Conservation (phyloP, 768 basidiomycete genomes). For the Boletus barrowsii region DNA sequence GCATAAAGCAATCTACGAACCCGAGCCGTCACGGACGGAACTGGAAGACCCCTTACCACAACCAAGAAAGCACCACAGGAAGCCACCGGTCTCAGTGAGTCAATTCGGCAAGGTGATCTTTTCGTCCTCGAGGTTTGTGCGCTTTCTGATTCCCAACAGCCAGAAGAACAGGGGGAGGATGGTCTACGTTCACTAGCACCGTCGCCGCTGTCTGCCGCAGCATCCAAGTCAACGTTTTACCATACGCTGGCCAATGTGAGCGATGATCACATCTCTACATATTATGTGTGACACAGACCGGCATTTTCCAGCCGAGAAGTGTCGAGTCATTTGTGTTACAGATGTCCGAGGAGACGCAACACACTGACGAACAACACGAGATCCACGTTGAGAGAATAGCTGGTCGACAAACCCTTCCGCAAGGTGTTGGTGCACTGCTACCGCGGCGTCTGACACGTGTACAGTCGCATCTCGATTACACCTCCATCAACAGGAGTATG, state of each 20-base stretch:
- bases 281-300: constrained; percentile 8
- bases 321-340: constrained; percentile 44
- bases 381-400: constrained; percentile 48
- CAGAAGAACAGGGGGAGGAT: constrained; percentile 23
- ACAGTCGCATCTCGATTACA: constrained; percentile 37
- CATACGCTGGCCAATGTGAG: constrained; percentile 44
- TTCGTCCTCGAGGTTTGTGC: not conserved
- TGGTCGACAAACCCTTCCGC: constrained; percentile 41
- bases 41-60: constrained; percentile 18
- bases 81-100: constrained; percentile 56
- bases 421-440: constrained; percentile 40
- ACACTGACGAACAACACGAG: constrained; percentile 45
- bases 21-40: constrained; percentile 11
- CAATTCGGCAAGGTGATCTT: constrained; percentile 55
- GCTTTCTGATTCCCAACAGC: constrained; percentile 12
- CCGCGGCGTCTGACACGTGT: constrained; percentile 46
- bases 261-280: not conserved
- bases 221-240: constrained; percentile 47
- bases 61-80: constrained; percentile 35
- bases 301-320: constrained; percentile 39
- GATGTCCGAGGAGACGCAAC: constrained; percentile 31
- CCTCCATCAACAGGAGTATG: constrained; percentile 30
- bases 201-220: constrained; percentile 38
- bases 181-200: constrained; percentile 20
- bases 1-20: constrained; percentile 41